Evolutionary conservation across 768 basidiomycete species (phyloP).

Genomic region (Leccinum sublutescens): DNA sequence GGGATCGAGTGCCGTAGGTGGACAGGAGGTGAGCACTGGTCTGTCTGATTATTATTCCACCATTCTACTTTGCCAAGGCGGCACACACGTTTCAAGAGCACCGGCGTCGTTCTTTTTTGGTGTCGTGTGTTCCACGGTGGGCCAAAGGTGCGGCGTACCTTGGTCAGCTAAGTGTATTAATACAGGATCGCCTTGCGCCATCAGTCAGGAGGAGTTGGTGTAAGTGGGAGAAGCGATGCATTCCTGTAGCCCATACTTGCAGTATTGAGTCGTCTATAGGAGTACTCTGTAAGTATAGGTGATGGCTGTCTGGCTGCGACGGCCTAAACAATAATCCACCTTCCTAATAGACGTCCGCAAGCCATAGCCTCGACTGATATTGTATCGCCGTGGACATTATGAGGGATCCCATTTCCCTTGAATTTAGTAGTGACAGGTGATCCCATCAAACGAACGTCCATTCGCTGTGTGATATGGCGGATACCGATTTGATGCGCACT

Average conservation of each 20-base stretch:
- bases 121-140: constrained; percentile 2
- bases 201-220: not conserved
- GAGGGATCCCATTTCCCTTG: not conserved
- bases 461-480: constrained; percentile 3
- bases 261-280: not conserved
- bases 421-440: constrained; percentile 6
- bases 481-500: constrained; percentile 4
- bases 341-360: constrained; percentile 4
- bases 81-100: constrained; percentile 7
- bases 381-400: constrained; percentile 5
- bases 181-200: constrained; percentile 1
- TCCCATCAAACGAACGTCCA: not conserved
- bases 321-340: constrained; percentile 4
- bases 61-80: not conserved
- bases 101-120: constrained; percentile 4
- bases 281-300: not conserved
- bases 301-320: not conserved
- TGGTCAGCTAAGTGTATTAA: not conserved
- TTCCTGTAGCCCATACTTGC: not conserved
- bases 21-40: constrained; percentile 12
- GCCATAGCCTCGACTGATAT: constrained; percentile 20
- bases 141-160: not conserved
- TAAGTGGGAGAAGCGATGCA: not conserved
- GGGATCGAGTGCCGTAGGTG: constrained; percentile 1
- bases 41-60: not conserved